Percentiles rank a stretch among this genome's conserved stretches.
phyloP scores from a whole-genome alignment of 352 stramenopile species.

The Phytophthora uliginosa region DNA sequence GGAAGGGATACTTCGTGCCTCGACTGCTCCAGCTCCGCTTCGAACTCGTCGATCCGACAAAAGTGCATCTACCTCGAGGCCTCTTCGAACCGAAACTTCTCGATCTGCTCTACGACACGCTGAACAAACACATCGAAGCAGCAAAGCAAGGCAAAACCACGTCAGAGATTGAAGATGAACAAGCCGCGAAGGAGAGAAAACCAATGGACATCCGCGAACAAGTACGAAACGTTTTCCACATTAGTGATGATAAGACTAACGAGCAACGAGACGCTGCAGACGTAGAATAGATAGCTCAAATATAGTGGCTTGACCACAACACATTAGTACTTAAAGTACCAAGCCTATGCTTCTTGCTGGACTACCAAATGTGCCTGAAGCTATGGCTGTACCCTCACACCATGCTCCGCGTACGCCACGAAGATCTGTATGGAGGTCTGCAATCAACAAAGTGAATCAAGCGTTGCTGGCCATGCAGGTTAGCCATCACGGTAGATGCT shows the following conservation, averaged over 20 bases:
- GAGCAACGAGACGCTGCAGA: constrained; percentile 5
- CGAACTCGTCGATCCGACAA: constrained; percentile 7
- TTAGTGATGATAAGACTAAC: not conserved
- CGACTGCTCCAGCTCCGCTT: not conserved
- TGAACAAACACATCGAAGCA: constrained; percentile 5
- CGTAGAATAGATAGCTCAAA: not conserved
- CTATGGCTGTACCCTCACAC: not conserved
- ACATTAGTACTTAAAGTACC: too few relatives aligned
- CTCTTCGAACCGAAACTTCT: not conserved
- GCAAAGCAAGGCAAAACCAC: constrained; percentile 8
- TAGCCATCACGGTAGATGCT: constrained; percentile 29
- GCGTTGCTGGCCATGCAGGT: constrained; percentile 19
- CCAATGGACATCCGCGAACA: not conserved
- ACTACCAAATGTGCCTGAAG: not conserved
- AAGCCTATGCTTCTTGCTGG: not conserved
- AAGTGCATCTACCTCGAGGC: constrained; percentile 1
- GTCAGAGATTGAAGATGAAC: constrained; percentile 1
- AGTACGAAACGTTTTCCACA: not conserved
- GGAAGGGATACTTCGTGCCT: constrained; percentile 8
- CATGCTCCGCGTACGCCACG: not conserved
- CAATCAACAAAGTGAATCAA: not conserved
- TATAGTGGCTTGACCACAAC: too few relatives aligned
- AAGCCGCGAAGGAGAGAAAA: not conserved
- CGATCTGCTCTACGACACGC: constrained; percentile 4
- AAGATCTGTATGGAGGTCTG: not conserved